A percentile compares a stretch with the other conserved stretches of the same genome.
phyloP scores from a whole-genome alignment of 192 early-diverging fungal genomes.

The Coemansia sp. region DNA sequence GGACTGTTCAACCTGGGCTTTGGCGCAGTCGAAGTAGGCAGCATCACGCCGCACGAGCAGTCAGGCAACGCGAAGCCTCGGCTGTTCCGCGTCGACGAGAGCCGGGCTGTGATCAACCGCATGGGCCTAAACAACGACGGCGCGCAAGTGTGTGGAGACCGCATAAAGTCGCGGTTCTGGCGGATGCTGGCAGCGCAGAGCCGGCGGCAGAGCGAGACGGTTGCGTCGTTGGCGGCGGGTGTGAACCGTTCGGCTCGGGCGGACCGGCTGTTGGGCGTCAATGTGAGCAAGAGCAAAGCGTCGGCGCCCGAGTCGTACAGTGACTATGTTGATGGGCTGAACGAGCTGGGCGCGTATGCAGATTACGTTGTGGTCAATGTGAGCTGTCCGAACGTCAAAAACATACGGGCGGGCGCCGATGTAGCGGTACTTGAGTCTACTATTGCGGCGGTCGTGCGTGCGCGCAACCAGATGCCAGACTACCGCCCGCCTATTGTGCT shows the following conservation, averaged over 20 bases:
- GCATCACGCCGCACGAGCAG: constrained; percentile 83
- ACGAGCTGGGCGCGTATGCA: constrained; percentile 70
- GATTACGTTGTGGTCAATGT: constrained; percentile 92
- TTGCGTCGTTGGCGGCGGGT: constrained; percentile 35
- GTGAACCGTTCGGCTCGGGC: constrained; percentile 60
- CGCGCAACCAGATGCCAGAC: constrained; percentile 48
- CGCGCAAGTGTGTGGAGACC: constrained; percentile 58
- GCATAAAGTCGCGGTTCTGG: constrained; percentile 73
- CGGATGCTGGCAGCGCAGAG: constrained; percentile 57
- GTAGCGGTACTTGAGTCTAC: constrained; percentile 70
- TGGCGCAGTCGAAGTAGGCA: constrained; percentile 87
- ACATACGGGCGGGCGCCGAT: constrained; percentile 70
- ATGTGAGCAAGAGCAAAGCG: constrained; percentile 87
- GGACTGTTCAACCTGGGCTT: constrained; percentile 81
- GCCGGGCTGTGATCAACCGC: constrained; percentile 80
- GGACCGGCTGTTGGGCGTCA: constrained; percentile 73
- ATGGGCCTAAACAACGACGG: constrained; percentile 90
- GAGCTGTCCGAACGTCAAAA: constrained; percentile 85
- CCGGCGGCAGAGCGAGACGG: constrained; percentile 51
- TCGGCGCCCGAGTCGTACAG: constrained; percentile 63
- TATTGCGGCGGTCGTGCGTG: constrained; percentile 63
- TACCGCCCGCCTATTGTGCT: constrained; percentile 75
- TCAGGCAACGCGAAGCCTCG: constrained; percentile 82
- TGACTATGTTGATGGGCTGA: constrained; percentile 82
- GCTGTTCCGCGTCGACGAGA: constrained; percentile 76